Conservation (phyloP, 441 rosid species). For the Monsonia emarginata region DNA sequence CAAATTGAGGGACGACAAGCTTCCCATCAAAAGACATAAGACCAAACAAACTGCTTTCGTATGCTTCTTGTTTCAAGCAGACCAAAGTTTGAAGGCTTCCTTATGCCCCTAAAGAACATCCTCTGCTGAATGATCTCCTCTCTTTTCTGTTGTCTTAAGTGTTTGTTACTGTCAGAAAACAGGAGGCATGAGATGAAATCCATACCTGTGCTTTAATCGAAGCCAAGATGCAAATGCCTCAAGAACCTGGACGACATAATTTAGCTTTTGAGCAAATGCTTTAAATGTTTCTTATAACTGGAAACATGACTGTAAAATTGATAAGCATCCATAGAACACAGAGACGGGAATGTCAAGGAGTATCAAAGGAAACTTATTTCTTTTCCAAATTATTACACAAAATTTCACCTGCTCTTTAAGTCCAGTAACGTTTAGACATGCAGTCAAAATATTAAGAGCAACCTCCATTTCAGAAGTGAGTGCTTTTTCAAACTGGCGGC, state of each 20-base stretch:
- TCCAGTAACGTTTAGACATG: constrained; percentile 65
- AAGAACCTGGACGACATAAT: constrained; percentile 59
- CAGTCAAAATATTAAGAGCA: constrained; percentile 67
- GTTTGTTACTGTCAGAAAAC: background rate
- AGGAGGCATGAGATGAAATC: constrained; percentile 7
- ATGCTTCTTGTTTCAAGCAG: background rate
- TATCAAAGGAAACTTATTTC: background rate
- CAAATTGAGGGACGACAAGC: background rate
- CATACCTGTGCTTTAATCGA: constrained; percentile 81
- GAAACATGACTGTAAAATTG: background rate
- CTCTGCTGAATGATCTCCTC: background rate
- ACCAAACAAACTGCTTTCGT: background rate
- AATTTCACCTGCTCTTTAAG: constrained; percentile 76
- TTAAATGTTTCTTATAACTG: background rate
- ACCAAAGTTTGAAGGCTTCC: background rate
- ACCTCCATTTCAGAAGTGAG: constrained; percentile 79
- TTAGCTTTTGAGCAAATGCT: background rate
- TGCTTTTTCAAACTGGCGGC: constrained; percentile 88
- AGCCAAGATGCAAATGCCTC: constrained; percentile 99
- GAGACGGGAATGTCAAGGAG: constrained; percentile 3
- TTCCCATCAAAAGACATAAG: background rate
- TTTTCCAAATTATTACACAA: no score
- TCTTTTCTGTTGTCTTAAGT: background rate
- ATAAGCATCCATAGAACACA: background rate
- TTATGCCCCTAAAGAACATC: background rate